Evolutionary conservation across 495 filamentous ascomycete species (phyloP), one percentile per base, ranked within the genome.

Genomic region (Penicillium chermesinum): DNA sequence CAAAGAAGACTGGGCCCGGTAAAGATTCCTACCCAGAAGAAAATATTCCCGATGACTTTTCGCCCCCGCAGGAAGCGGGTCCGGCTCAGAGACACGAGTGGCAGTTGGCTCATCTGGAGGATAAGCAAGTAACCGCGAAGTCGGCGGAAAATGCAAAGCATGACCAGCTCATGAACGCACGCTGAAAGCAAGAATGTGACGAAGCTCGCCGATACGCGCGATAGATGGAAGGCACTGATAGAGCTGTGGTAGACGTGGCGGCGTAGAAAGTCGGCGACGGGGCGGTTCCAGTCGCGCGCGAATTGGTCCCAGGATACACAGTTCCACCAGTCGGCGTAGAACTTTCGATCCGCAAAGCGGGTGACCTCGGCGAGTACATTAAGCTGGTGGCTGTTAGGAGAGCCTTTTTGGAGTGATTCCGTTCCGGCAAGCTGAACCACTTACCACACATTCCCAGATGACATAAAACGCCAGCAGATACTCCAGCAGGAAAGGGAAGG

Each of bases 91-190:
- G 62, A 69, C 33, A 86, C 83, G 3, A 89, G 57, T 49, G 86
- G 58, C 5, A 61, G 41, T 20, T 61, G 58, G 7, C 35, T 55
- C 83, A 89, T 82, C 69, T 89, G 85, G 55, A 84, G 58, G 19
- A 79, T 62, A 7, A 89, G 71, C 51, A 90, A 60, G 54, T 89
- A 88, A 5, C 86, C 86, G 27, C 86, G 70, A 18, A 89, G 74
- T 53, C 87, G 86, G 66, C 82, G 83, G 57, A 89, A 89, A 45
- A 89, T 77, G 44, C 83, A 82, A 69, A 81, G 79, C 86, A 89
- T 89, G 51, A 88, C 50, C 71, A 88, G 68, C 62, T 89, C 86
- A 54, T 89, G 86, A 16, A 87, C 77, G 49, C 80, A 74, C 1
- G 85, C 83, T 12, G 73, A 79, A 10, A 89, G 59, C 41, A 88